A percentile compares a stretch with the other conserved stretches of the same genome.
phyloP scores from a whole-genome alignment of 345 rosid genomes.

The Rubroshorea leprosula region DNA sequence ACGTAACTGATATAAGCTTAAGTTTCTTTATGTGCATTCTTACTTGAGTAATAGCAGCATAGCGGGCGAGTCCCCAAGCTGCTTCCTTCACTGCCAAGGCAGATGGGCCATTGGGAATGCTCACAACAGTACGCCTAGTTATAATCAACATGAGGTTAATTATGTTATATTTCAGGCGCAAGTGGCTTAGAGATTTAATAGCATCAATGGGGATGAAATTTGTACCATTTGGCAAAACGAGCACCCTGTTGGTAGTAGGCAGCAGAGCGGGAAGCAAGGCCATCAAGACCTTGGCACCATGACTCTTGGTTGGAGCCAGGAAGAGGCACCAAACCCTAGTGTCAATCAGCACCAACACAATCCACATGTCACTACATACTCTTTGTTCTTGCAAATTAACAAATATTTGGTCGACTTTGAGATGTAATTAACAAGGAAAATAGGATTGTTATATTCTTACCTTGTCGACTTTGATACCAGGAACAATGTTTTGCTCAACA shows the following conservation, averaged over 20 bases:
- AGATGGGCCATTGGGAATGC: conserved; percentile 98
- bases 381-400: neutral
- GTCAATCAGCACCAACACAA: neutral
- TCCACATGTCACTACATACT: too few species aligned
- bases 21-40: neutral
- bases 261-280: conserved; percentile 86
- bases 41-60: conserved; percentile 92
- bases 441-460: too few species aligned
- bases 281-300: conserved; percentile 99
- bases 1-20: neutral
- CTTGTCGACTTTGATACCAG: conserved; percentile 98
- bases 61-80: conserved; percentile 99
- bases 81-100: conserved; percentile 92
- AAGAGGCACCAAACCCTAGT: conserved; percentile 95
- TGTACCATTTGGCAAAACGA: conserved; percentile 95
- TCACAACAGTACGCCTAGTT: conserved; percentile 92
- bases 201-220: too few species aligned
- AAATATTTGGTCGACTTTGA: too few species aligned
- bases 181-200: too few species aligned
- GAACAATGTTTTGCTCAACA: conserved; percentile 81
- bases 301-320: conserved; percentile 89
- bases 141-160: conserved; percentile 1
- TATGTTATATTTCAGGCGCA: too few species aligned
- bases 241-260: conserved; percentile 99
- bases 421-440: neutral